A percentile compares a stretch with the other conserved stretches of the same genome.
Evolutionary conservation across 2,329 filamentous ascomycete species (phyloP).

Genomic region (Phoma sp.): DNA sequence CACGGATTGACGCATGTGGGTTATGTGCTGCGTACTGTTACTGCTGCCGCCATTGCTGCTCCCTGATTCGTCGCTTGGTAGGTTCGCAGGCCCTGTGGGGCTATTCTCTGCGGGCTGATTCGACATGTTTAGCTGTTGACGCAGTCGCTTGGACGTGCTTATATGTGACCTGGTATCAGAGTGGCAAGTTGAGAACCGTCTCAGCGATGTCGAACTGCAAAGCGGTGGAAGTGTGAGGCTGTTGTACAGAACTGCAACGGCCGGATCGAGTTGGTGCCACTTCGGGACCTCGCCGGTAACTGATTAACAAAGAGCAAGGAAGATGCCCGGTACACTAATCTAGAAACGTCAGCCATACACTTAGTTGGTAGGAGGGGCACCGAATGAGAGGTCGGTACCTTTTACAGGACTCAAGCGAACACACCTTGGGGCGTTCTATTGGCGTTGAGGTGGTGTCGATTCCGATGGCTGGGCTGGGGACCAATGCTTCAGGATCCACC

Average conservation of each 20-base stretch:
- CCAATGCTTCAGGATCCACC: not conserved
- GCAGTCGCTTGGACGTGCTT: not conserved
- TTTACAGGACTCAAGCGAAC: conserved; percentile 25
- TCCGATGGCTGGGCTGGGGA: conserved; percentile 9
- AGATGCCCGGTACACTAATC: not conserved
- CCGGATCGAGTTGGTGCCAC: conserved; percentile 20
- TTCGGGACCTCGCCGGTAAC: conserved; percentile 25
- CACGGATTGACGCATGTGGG: not conserved
- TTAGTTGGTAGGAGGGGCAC: not conserved
- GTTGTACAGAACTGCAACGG: not conserved
- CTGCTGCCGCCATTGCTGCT: conserved; percentile 35
- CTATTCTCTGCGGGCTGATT: conserved; percentile 16
- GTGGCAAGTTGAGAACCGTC: not conserved
- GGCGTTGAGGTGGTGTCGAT: conserved; percentile 4
- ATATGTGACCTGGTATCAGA: not conserved
- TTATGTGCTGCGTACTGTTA: conserved; percentile 40
- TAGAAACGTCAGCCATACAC: conserved; percentile 5
- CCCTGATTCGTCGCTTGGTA: conserved; percentile 40
- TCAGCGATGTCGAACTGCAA: not conserved
- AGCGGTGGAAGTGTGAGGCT: not conserved
- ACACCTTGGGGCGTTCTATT: conserved; percentile 1
- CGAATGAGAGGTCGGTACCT: conserved; percentile 8
- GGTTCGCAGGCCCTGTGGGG: conserved; percentile 38
- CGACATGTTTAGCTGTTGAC: conserved; percentile 4
- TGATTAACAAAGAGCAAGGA: conserved; percentile 9